Conservation (phyloP, 73 alveolate species). For the Durusdinium trenchii region DNA sequence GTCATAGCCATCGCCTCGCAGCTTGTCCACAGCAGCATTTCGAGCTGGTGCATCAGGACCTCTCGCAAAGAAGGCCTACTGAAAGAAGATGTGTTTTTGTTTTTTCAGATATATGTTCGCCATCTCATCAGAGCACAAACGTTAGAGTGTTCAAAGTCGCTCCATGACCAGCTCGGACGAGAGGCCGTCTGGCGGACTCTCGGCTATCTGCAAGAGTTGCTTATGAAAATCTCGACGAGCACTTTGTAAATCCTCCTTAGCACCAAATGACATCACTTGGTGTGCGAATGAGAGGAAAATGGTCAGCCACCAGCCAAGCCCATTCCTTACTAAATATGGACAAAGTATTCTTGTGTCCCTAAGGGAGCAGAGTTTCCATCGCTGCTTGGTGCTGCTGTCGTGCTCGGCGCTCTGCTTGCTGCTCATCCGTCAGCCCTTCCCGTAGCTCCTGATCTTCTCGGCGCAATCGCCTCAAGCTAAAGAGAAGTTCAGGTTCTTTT, state of each 20-base stretch:
- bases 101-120: too few relatives aligned
- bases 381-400: not conserved
- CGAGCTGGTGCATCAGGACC: not conserved
- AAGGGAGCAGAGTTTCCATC: not conserved
- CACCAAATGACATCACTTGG: not conserved
- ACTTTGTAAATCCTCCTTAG: not conserved
- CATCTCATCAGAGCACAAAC: too few relatives aligned
- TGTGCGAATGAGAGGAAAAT: too few relatives aligned
- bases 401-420: not conserved
- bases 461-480: not conserved
- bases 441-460: not conserved
- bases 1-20: not conserved
- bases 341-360: too few relatives aligned
- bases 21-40: not conserved
- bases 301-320: too few relatives aligned
- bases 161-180: too few relatives aligned
- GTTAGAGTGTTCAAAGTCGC: too few relatives aligned
- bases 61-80: too few relatives aligned
- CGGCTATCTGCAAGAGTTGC: not conserved
- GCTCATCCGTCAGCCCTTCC: not conserved
- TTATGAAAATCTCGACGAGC: not conserved
- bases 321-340: too few relatives aligned
- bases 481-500: too few relatives aligned
- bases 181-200: not conserved
- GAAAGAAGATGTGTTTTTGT: too few relatives aligned